Evolutionary conservation across 345 rosid genomes (phyloP).

Genomic region (Acer saccharum): DNA sequence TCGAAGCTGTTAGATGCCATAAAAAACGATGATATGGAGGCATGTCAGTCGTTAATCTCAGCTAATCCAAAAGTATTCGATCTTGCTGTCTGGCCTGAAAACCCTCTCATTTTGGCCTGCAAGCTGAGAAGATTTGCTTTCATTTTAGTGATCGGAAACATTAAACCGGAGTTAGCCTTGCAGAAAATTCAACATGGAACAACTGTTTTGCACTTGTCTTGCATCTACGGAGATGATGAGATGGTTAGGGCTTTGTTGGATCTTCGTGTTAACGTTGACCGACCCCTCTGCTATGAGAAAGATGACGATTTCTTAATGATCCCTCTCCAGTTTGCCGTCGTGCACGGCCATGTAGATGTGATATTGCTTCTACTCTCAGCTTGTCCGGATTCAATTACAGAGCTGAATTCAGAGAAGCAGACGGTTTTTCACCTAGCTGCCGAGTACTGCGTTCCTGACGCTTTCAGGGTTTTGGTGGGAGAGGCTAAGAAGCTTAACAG

Average conservation of each 20-base stretch:
- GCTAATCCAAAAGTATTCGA: neutral
- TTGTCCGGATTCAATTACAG: neutral
- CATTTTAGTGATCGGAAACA: neutral
- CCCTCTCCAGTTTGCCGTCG: neutral
- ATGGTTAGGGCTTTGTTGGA: neutral
- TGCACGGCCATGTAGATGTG: neutral
- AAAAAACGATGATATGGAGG: neutral
- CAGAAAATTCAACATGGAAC: neutral
- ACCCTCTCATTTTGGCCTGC: neutral
- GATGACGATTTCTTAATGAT: neutral
- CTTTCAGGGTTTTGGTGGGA: slow-evolving; percentile 1
- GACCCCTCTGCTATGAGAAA: neutral
- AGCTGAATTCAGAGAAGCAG: neutral
- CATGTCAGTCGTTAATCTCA: neutral
- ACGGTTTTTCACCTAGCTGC: slow-evolving; percentile 21
- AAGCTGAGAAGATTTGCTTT: neutral
- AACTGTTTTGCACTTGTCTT: slow-evolving; percentile 8
- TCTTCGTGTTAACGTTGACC: neutral
- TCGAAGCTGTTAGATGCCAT: neutral
- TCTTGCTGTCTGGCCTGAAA: neutral
- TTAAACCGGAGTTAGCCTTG: neutral
- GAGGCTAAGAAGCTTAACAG: neutral
- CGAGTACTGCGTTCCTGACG: neutral
- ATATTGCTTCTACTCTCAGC: neutral
- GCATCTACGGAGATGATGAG: neutral